Base-by-base conservation (phyloP, 805 yeast species). In the Zygotorulaspora sp. region DNA sequence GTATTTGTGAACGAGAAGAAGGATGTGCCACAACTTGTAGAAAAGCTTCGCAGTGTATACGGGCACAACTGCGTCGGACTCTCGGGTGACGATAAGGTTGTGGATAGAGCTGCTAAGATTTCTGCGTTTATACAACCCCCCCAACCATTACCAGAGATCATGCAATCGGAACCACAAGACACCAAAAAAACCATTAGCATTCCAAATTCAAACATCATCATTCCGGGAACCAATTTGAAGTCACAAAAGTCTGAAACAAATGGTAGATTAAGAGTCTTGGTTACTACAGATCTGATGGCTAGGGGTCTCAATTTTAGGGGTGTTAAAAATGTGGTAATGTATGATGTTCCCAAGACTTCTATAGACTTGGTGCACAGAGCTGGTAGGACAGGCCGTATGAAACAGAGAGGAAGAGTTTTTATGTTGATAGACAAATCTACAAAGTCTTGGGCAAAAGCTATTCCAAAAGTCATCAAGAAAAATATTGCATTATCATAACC, bases 351-450 rank as follows among this genome's bases (percentile, higher is more conserved):
- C 5, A 73, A 74, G 36, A 80, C 83, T 11, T 76, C 96, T 0
- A 80, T 86, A 13, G 97, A 90, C 61, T 67, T 90, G 43, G 78
- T 90, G 14, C 97, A 90, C 58, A 70, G 98, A 44, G 82, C 86
- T 1, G 98, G 98, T 1, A 75, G 98, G 63, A 90, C 97, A 0
- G 97, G 96, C 2, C 68, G 98, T 58, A 80, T 89, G 83, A 84
- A 83, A 30, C 87, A 82, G 53, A 71, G 82, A 24, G 98, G 98
- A 10, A 72, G 96, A 44, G 96, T 86, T 2, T 81, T 87, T 45
- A 67, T 92, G 53, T 76, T 90, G 35, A 80, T 82, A 18, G 82
- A 80, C 44, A 78, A 79, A 45, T 61, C 70, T 33, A 70, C 74
- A n/a, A 80, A 81, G 50, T 71, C 83, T 4, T 87, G 94, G 87